phyloP scores from a whole-genome alignment of 2,329 filamentous ascomycete species.

The Cercospora brassicicola region DNA sequence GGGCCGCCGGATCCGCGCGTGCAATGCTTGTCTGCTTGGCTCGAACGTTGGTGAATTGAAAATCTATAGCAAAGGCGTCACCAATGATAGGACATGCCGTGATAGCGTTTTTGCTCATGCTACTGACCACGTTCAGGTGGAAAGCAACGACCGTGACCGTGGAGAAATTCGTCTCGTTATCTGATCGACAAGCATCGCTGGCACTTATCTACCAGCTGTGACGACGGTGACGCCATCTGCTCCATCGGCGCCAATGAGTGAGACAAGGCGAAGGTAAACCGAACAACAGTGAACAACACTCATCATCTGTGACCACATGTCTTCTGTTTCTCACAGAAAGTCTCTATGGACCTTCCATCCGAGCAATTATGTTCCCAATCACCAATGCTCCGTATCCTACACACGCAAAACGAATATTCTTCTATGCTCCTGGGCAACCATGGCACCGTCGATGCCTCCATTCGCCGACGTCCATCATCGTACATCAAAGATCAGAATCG shows the following conservation, averaged over 20 bases:
- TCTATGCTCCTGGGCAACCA: background rate
- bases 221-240: background rate
- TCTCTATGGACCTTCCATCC: background rate
- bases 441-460: background rate
- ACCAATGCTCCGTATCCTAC: background rate
- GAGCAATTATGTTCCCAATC: background rate
- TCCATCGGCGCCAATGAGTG: background rate
- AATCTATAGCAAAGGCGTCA: background rate
- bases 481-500: background rate
- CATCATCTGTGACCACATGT: background rate
- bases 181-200: background rate
- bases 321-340: background rate
- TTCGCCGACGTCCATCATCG: background rate
- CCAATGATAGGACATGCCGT: background rate
- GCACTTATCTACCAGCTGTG: background rate
- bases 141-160: background rate
- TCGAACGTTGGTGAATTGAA: background rate
- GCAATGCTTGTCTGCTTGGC: background rate
- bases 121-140: background rate
- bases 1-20: slow-evolving; percentile 6
- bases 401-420: background rate
- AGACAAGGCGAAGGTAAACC: background rate
- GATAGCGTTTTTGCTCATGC: background rate
- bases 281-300: background rate
- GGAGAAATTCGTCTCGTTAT: background rate